Conservation (phyloP, 257 asterid genomes). For the Nicotiana attenuata region DNA sequence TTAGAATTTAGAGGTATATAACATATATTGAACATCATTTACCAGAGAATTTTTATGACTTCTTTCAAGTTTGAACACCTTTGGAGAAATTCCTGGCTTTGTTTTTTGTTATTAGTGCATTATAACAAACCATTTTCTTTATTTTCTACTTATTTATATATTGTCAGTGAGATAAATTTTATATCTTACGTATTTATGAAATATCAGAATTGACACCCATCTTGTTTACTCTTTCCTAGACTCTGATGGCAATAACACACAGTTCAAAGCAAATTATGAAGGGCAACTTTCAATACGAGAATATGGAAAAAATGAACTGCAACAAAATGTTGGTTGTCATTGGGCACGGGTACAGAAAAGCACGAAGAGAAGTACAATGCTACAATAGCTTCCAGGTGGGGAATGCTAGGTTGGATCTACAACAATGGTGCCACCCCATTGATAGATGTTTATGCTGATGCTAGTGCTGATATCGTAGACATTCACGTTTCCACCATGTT, state of each 20-base stretch:
- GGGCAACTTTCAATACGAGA: constrained; percentile 31
- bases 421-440: constrained; percentile 39
- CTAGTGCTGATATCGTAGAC: constrained; percentile 53
- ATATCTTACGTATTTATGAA: not conserved
- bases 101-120: too few relatives aligned
- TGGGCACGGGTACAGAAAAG: constrained; percentile 47
- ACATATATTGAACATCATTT: too few relatives aligned
- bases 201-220: not conserved
- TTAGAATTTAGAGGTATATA: not conserved
- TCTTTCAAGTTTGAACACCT: too few relatives aligned
- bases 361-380: constrained; percentile 39
- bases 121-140: too few relatives aligned
- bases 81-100: too few relatives aligned
- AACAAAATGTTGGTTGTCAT: constrained; percentile 45
- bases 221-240: constrained; percentile 20
- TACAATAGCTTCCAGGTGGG: constrained; percentile 42
- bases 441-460: constrained; percentile 33
- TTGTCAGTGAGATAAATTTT: not conserved
- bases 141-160: not conserved
- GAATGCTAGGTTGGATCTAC: constrained; percentile 41
- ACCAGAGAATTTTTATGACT: too few relatives aligned
- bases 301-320: constrained; percentile 37
- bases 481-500: constrained; percentile 54
- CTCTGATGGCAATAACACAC: constrained; percentile 43
- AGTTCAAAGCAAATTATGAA: constrained; percentile 35